Base-by-base conservation (phyloP, 1,284 basidiomycete species). In the Microbotryomycetes sp. region DNA sequence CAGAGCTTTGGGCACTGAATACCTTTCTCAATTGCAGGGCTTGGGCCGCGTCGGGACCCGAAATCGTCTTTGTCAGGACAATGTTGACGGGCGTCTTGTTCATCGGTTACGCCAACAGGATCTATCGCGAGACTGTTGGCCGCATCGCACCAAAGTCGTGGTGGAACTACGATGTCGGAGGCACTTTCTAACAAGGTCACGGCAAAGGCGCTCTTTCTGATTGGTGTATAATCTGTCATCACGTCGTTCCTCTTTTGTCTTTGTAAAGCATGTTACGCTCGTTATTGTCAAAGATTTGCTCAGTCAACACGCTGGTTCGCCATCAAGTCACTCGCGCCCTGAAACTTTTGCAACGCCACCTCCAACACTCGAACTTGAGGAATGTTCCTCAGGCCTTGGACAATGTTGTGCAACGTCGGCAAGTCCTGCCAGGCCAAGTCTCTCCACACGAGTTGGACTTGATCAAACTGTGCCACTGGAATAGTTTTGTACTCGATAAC, bases 371-470 rank as follows among this genome's bases (percentile, higher is more conserved):
- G 30, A 16, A 47, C 60, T n/a, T 50, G 28, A 30, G 62, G 57
- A 27, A 70, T 46, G 18, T 11, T 27, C 18, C 59, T 57, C 29
- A 70, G 30, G 9, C 69, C 67, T 7, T 64, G 58, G 13, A 68
- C 65, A n/a, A 68, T 56, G 41, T 68, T 68, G 54, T 61, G 61
- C 13, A 70, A 55, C 1, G 69, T 67, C 6, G 69, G 69, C 2
- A 70, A 55, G 16, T 61, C 45, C 29, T 68, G 62, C 57, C 58
- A 70, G 3, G 58, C 52, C 11, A 56, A 57, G 27, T 46, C 45
- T 7, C 52, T 60, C 18, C 66, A 60, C n/a, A 47, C 45, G 24
- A 70, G 26, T 27, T 57, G 60, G 55, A 54, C 51, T 3, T 60
- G 28, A 9, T 60, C 29, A 23, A 68, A 41, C 5, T 65, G 45